A percentile compares a stretch with the other conserved stretches of the same genome.
phyloP scores from a whole-genome alignment of 2,329 filamentous ascomycete species.

The Talaromyces atroroseus region DNA sequence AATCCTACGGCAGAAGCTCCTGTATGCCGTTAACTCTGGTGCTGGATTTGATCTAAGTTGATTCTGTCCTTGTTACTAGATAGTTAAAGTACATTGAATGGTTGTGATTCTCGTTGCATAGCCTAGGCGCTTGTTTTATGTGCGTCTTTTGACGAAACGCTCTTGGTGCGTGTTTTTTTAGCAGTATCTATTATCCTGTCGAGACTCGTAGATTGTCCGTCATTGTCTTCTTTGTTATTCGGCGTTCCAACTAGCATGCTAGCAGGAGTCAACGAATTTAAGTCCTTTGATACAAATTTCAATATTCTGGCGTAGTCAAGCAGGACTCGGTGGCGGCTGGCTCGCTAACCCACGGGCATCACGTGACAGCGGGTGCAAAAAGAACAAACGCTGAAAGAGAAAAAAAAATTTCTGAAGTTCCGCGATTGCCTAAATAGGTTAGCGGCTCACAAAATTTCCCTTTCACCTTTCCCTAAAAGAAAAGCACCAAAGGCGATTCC shows the following conservation, averaged over 20 bases:
- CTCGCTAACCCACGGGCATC: slow-evolving; percentile 9
- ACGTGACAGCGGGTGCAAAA: slow-evolving; percentile 1
- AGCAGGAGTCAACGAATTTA: background rate
- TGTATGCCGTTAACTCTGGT: slow-evolving; percentile 84
- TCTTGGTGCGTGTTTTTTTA: background rate
- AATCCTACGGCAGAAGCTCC: slow-evolving; percentile 68
- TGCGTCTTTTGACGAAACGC: background rate
- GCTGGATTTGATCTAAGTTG: slow-evolving; percentile 77
- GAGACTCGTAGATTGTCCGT: background rate
- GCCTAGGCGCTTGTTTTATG: slow-evolving; percentile 22
- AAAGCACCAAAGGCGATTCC: slow-evolving; percentile 17
- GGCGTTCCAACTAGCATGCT: background rate
- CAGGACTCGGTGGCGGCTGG: background rate
- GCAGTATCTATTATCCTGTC: background rate
- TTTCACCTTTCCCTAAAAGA: slow-evolving; percentile 30
- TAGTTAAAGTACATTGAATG: background rate
- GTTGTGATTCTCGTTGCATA: slow-evolving; percentile 22
- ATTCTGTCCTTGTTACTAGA: slow-evolving; percentile 4
- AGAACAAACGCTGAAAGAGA: background rate
- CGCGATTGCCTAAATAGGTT: slow-evolving; percentile 10
- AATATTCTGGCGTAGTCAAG: too few relatives aligned
- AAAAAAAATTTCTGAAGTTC: slow-evolving; percentile 10
- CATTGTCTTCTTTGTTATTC: background rate
- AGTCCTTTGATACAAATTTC: background rate
- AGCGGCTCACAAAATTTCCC: slow-evolving; percentile 18